Percentiles rank a stretch among this genome's conserved stretches.
These are phyloP conservation scores for Mycena citricolor DNA, from an alignment of 1,284 basidiomycete species.

Conservation along the genomic window DNA sequence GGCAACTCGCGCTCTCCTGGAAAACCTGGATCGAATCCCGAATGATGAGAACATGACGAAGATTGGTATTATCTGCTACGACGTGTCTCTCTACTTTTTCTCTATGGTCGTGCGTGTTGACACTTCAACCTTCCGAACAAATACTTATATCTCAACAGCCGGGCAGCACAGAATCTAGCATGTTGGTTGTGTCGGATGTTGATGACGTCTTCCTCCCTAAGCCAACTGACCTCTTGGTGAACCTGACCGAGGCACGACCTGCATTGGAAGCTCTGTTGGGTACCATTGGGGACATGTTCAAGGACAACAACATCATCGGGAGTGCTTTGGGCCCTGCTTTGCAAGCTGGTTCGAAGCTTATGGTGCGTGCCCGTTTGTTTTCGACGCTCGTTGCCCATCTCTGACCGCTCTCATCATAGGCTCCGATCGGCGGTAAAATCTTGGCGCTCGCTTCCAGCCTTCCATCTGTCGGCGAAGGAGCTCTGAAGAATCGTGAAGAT, in stretches of 20 bases:
- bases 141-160: constrained; percentile 44
- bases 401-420: too few species aligned
- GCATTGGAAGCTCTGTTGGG: constrained; percentile 84
- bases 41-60: constrained; percentile 94
- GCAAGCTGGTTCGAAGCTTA: constrained; percentile 95
- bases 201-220: constrained; percentile 98
- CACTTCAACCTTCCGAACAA: constrained; percentile 6
- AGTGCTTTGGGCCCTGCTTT: constrained; percentile 96
- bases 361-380: constrained; percentile 45
- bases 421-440: constrained; percentile 91
- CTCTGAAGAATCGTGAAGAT: constrained; percentile 96
- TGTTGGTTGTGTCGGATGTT: constrained; percentile 97
- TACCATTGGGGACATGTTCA: constrained; percentile 94
- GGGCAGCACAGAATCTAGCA: constrained; percentile 81
- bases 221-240: constrained; percentile 93
- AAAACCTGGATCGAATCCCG: constrained; percentile 93
- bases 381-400: constrained; percentile 8
- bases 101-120: constrained; percentile 67
- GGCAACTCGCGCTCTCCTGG: constrained; percentile 92
- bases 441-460: constrained; percentile 86
- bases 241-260: constrained; percentile 82
- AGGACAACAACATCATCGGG: constrained; percentile 87
- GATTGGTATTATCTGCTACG: constrained; percentile 91
- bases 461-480: constrained; percentile 87
- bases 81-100: constrained; percentile 96